Conservation (phyloP, 106 monocot species). For the Allium fistulosum region DNA sequence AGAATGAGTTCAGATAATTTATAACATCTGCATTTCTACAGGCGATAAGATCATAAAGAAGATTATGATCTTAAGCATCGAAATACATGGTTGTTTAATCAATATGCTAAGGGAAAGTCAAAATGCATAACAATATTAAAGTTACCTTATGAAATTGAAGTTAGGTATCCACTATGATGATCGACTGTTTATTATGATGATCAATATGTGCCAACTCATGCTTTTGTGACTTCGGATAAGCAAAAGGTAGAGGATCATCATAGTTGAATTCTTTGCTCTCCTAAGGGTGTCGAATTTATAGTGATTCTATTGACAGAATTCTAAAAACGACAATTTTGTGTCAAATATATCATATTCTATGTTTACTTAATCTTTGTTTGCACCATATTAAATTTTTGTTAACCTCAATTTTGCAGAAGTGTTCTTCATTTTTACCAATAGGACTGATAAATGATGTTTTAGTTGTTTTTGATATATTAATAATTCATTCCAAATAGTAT, state of each 20-base stretch:
- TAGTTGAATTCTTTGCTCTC: conserved; percentile 59
- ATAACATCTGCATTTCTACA: too few relatives aligned
- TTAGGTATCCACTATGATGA: too few relatives aligned
- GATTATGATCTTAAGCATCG: too few relatives aligned
- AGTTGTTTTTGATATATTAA: too few relatives aligned
- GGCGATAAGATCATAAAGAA: too few relatives aligned
- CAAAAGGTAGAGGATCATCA: conserved; percentile 59
- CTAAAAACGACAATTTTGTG: conserved; percentile 28
- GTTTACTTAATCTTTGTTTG: conserved; percentile 28
- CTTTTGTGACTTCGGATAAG: conserved; percentile 18
- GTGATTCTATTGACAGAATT: conserved; percentile 29
- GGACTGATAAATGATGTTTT: not conserved
- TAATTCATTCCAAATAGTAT: too few relatives aligned
- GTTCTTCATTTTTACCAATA: conserved; percentile 18
- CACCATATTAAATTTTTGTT: conserved; percentile 11
- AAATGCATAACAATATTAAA: too few relatives aligned
- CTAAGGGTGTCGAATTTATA: conserved; percentile 61
- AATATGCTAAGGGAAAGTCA: too few relatives aligned
- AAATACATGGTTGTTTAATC: too few relatives aligned
- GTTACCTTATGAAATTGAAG: too few relatives aligned
- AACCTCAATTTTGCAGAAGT: conserved; percentile 35
- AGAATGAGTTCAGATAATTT: too few relatives aligned
- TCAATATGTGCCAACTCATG: not conserved
- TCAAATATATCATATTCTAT: conserved; percentile 36
- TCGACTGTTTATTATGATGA: conserved; percentile 4